Base-by-base conservation (phyloP, 2,329 filamentous ascomycete genomes). In the Calonectria pteridis region DNA sequence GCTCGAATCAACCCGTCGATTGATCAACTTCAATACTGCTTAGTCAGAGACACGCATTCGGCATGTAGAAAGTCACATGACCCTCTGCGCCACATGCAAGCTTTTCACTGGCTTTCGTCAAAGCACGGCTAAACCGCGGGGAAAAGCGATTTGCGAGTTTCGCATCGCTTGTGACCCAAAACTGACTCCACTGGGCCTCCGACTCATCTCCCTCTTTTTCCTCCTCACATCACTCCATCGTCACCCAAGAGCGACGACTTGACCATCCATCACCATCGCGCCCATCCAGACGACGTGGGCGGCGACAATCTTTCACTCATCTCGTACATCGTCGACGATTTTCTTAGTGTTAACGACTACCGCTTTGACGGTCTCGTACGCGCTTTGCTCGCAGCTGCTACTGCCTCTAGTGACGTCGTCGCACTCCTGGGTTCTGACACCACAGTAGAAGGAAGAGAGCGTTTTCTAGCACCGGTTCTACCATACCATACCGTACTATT, bases 391-490 rank as follows among this genome's bases (percentile, higher is more conserved):
- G 70, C 77, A 75, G 72, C 76, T 70, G 59, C 74, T 73, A 51
- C 66, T 66, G 67, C 72, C 74, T 77, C 76, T 75, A 71, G 79
- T 81, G 79, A 80, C 78, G 53, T 78, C 69, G 77, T 78, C 77
- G 78, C 75, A 77, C 77, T 73, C 26, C 37, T 58, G 55, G 65
- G 50, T 59, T 67, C 76, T 75, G 74, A 78, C 75, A 74, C 75
- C 78, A 77, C 78, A 81, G 79, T 81, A 81, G 79, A 81, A 80
- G 78, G 76, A 72, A 71, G 75, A 74, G 59, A 65, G 33, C 71
- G 70, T 76, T 75, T 73, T 79, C 67, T 78, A 70, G 70, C 75
- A 73, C 75, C 80, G 79, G 75, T 73, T 76, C 71, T 78, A 77
- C 71, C 73, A 64, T 76, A 78, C 71, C 72, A 59, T 79, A 74